Conservation (phyloP, 1,284 basidiomycete genomes). For the Porogramme epimiltina region DNA sequence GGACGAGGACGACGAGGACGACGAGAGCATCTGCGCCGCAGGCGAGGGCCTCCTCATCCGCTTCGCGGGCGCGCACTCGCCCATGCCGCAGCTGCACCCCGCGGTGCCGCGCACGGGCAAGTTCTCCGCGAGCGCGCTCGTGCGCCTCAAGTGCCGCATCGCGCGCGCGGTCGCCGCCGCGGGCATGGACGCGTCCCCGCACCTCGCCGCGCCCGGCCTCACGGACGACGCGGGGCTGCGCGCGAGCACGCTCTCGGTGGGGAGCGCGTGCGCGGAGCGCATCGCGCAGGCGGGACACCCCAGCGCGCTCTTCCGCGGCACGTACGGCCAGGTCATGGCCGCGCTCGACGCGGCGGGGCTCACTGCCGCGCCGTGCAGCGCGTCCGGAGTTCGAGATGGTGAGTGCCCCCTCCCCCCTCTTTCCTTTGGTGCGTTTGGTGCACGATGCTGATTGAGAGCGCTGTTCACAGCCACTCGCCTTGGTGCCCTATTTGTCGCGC, state of each 20-base stretch:
- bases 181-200: constrained; percentile 45
- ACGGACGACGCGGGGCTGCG: neutral
- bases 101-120: constrained; percentile 10
- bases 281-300: constrained; percentile 18
- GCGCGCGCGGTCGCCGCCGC: constrained; percentile 46
- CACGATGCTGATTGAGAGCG: neutral
- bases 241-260: constrained; percentile 20
- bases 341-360: constrained; percentile 46
- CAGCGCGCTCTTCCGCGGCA: constrained; percentile 44
- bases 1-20: too few species aligned
- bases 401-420: constrained; percentile 12
- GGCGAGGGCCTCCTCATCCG: constrained; percentile 40
- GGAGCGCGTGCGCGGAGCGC: constrained; percentile 24
- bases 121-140: constrained; percentile 37
- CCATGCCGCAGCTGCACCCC: neutral
- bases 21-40: too few species aligned
- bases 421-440: neutral
- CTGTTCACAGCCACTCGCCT: constrained; percentile 40
- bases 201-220: neutral
- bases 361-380: constrained; percentile 40
- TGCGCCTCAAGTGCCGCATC: constrained; percentile 42
- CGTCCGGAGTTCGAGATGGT: constrained; percentile 40
- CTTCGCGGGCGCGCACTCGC: constrained; percentile 25
- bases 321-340: constrained; percentile 49
- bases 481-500: constrained; percentile 49